phyloP scores from a whole-genome alignment of 1,284 basidiomycete genomes.

The Rhodotorula sp. region DNA sequence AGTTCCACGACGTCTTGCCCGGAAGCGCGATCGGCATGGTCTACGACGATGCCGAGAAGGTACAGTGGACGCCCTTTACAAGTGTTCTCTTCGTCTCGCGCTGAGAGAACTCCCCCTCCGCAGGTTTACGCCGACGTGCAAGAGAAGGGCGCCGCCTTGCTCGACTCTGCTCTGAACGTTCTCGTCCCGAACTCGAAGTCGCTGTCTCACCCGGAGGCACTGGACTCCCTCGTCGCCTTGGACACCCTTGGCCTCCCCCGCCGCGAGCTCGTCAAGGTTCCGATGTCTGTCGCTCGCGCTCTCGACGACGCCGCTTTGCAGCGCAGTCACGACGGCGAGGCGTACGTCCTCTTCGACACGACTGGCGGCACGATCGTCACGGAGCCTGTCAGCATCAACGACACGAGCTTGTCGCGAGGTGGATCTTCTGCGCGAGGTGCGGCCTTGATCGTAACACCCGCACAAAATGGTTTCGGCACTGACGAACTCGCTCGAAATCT shows the following conservation, averaged over 20 bases:
- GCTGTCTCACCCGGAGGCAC: conserved; percentile 44
- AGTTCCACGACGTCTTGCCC: conserved; percentile 69
- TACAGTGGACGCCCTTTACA: background rate
- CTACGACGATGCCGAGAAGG: conserved; percentile 86
- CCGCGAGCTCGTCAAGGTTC: conserved; percentile 70
- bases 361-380: conserved; percentile 5
- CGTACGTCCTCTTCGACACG: conserved; percentile 34
- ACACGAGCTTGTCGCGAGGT: background rate
- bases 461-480: too few species aligned
- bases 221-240: conserved; percentile 60
- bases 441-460: background rate
- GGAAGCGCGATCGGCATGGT: conserved; percentile 82
- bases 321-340: conserved; percentile 20
- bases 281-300: conserved; percentile 45
- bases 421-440: conserved; percentile 5
- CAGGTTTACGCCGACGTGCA: conserved; percentile 70
- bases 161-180: conserved; percentile 73
- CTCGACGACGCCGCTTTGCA: conserved; percentile 35
- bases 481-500: too few species aligned
- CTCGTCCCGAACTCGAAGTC: conserved; percentile 55
- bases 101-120: fast-evolving
- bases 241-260: conserved; percentile 74
- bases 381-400: conserved; percentile 10
- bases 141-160: conserved; percentile 63
- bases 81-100: background rate